Percentiles rank a stretch among this genome's conserved stretches.
Conservation (phyloP, 176 grass and related monocot genomes). For the Avena atlantica region DNA sequence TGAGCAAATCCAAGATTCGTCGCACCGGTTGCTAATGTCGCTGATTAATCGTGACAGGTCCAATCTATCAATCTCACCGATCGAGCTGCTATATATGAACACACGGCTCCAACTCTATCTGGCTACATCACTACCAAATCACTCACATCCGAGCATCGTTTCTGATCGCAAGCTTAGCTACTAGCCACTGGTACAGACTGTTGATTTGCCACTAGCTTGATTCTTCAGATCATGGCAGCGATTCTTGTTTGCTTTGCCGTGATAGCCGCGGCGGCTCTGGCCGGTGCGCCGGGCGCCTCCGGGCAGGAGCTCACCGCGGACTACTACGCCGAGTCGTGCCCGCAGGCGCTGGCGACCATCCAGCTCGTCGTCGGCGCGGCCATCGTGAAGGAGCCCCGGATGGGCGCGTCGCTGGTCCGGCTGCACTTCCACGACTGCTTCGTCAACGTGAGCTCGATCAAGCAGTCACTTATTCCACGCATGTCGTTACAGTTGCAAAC, state of each 20-base stretch:
- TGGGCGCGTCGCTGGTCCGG: constrained; percentile 73
- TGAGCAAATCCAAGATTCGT: not conserved
- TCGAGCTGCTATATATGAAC: constrained; percentile 16
- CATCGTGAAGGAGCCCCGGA: constrained; percentile 61
- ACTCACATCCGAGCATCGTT: not conserved
- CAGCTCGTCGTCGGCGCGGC: constrained; percentile 59
- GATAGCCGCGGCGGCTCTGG: not conserved
- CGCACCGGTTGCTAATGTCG: constrained; percentile 16
- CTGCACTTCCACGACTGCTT: constrained; percentile 93
- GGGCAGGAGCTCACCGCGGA: constrained; percentile 52
- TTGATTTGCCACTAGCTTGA: not conserved
- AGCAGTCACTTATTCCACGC: not conserved
- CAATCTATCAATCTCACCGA: not conserved
- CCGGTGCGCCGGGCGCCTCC: not conserved
- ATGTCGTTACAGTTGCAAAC: not conserved
- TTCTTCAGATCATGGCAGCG: not conserved
- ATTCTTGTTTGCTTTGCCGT: not conserved
- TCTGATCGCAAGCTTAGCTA: not conserved
- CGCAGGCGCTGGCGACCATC: constrained; percentile 65
- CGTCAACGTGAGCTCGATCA: constrained; percentile 57
- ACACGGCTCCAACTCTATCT: not conserved
- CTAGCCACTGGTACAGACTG: not conserved
- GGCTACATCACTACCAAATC: constrained; percentile 6
- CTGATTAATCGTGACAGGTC: constrained; percentile 28
- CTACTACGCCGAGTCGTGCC: constrained; percentile 71